phyloP scores from a whole-genome alignment of 2,329 filamentous ascomycete genomes.

The Mycosphaerella arachidis region DNA sequence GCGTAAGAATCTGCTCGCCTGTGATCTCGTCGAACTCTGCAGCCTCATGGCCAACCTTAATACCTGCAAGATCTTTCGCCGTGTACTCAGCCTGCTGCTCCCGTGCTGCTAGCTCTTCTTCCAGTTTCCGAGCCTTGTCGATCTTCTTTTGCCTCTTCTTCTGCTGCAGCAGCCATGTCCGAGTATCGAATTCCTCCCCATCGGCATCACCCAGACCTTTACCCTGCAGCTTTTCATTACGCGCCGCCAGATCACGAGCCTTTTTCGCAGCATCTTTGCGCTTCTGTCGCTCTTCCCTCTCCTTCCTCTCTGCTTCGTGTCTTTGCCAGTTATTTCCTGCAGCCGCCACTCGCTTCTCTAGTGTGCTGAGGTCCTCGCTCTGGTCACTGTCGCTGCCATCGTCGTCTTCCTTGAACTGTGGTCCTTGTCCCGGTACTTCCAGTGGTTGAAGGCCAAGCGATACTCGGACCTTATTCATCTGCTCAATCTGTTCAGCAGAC shows the following conservation, averaged over 20 bases:
- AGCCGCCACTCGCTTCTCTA: conserved; percentile 73
- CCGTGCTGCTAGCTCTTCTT: conserved; percentile 73
- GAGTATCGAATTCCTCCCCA: conserved; percentile 65
- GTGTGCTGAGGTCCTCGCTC: conserved; percentile 71
- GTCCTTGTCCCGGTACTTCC: conserved; percentile 69
- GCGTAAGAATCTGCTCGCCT: conserved; percentile 80
- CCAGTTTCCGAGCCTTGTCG: conserved; percentile 62
- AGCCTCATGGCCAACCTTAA: conserved; percentile 87
- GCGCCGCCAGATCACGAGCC: conserved; percentile 77
- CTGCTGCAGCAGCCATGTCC: conserved; percentile 79
- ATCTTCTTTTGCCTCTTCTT: conserved; percentile 96
- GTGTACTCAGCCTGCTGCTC: conserved; percentile 72
- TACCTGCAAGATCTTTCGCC: conserved; percentile 77
- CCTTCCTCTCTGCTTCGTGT: conserved; percentile 62
- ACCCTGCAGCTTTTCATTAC: conserved; percentile 71
- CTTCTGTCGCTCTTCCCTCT: conserved; percentile 74
- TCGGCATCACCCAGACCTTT: conserved; percentile 75
- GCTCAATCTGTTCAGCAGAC: conserved; percentile 68
- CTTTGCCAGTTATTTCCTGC: conserved; percentile 71
- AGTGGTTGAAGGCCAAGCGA: conserved; percentile 87
- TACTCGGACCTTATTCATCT: conserved; percentile 86
- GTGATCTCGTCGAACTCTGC: conserved; percentile 69
- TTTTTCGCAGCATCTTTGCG: conserved; percentile 79
- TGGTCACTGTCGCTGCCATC: conserved; percentile 50
- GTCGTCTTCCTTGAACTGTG: conserved; percentile 53